Evolutionary conservation across 805 yeast species (phyloP), one percentile per base, ranked within the genome.

Genomic region (Dipodascus albidus): DNA sequence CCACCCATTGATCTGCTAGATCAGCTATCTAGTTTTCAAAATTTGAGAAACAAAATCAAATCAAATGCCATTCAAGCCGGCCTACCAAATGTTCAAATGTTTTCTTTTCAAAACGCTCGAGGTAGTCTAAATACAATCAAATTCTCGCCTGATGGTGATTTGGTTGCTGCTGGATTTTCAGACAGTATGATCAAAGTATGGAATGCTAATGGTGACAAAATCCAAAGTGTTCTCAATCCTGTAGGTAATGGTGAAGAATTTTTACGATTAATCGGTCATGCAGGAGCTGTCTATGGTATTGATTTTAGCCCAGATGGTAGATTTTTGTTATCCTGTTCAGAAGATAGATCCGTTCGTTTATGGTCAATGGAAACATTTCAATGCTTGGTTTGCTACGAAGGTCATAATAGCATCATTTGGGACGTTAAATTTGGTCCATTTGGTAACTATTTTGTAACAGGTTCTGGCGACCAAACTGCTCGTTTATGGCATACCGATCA

Each of bases 401-500:
- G 96, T 3, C 98, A 90, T 64, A 86, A 81, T 62, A 91, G 85
- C 59, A 96, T 97, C 1, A 83, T 90, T 23, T 90, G 97, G 97
- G 96, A 90, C 65, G 96, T 90, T 6, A 79, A 84, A 61, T 89
- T 86, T 63, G 84, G 95, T 2, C 97, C 97, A 1, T 71, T 86
- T 60, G 97, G 97, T 2, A 96, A 90, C 70, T 90, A 90, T 70
- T 90, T 90, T 68, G 96, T 90, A 15, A 87, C 96, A 0, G 96
- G 90, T 0, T 86, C 96, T 1, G 96, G 88, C 64, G 98, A 90
- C 65, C 96, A 88, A 67, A 90, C 97, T 0, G 96, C 96, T 1
- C 77, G 96, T 58, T 74, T 90, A 54, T 90, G 98, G 98, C 87
- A 95, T 21, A 87, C 95, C 61, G 97, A 90, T 67, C 97, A 90